Evolutionary conservation across 129 eudicot genomes (phyloP).

Genomic region (Calendula officinalis): DNA sequence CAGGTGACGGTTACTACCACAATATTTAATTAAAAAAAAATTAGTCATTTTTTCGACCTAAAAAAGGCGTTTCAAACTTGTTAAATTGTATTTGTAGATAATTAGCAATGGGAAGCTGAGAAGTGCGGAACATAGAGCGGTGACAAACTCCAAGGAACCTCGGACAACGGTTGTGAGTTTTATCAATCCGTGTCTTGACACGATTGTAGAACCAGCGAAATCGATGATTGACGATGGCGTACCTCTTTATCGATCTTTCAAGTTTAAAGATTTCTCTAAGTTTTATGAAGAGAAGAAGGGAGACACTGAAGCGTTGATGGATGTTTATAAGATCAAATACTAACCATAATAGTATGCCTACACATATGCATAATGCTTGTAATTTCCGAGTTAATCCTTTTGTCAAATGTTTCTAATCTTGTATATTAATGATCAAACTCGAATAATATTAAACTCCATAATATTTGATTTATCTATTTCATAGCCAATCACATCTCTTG

Average conservation of each 20-base stretch:
- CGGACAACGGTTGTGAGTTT: conserved; percentile 39
- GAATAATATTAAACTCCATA: background rate
- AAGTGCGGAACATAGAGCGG: conserved; percentile 50
- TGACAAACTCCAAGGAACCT: conserved; percentile 40
- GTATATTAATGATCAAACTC: background rate
- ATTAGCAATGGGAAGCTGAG: conserved; percentile 48
- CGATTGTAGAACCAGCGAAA: conserved; percentile 32
- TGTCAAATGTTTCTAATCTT: background rate
- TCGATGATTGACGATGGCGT: background rate
- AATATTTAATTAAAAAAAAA: background rate
- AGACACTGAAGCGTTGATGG: conserved; percentile 29
- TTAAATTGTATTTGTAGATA: conserved; percentile 34
- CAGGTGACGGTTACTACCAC: conserved; percentile 32
- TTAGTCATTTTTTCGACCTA: background rate
- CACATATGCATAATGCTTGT: background rate
- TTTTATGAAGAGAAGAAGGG: conserved; percentile 24
- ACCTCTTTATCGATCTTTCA: conserved; percentile 27
- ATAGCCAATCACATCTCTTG: background rate
- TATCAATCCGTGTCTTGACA: conserved; percentile 25
- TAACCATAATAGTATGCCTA: background rate
- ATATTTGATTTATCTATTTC: background rate
- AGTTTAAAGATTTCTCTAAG: conserved; percentile 25
- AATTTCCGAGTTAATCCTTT: conserved; percentile 3
- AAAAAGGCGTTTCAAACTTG: too few relatives aligned
- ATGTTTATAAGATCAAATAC: conserved; percentile 23